phyloP scores from a whole-genome alignment of 331 rosid genomes.

The Stylosanthes scabra region DNA sequence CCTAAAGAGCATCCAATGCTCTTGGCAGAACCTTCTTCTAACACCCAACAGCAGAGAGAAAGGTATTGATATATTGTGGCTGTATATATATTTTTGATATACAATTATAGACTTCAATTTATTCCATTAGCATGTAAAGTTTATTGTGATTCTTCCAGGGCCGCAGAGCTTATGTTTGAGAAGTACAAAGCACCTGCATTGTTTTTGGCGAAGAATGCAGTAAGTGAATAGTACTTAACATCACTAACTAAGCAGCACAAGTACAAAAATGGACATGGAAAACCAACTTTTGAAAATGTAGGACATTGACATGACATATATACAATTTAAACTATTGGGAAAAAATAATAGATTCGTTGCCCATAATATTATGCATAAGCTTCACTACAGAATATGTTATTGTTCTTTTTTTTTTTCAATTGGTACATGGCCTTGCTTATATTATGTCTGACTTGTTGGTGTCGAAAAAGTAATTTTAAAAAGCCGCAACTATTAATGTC shows the following conservation, averaged over 20 bases:
- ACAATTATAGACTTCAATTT: slow-evolving; percentile 11
- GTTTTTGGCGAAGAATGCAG: slow-evolving; percentile 98
- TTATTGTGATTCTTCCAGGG: slow-evolving; percentile 62
- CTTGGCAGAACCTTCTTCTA: slow-evolving; percentile 95
- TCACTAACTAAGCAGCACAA: background rate
- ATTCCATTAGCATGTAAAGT: slow-evolving; percentile 25
- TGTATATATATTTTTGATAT: slow-evolving; percentile 8
- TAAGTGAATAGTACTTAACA: slow-evolving; percentile 45
- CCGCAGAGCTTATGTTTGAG: slow-evolving; percentile 97
- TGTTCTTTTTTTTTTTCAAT: background rate
- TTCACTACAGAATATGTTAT: background rate
- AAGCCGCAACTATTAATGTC: background rate
- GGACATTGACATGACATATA: background rate
- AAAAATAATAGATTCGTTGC: background rate
- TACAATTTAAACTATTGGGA: background rate
- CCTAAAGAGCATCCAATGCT: slow-evolving; percentile 99
- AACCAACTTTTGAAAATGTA: background rate
- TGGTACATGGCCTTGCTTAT: background rate
- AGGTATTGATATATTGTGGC: slow-evolving; percentile 69
- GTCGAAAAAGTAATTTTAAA: background rate
- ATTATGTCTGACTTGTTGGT: background rate
- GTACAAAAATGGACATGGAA: background rate
- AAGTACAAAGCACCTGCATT: slow-evolving; percentile 98
- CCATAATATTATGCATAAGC: background rate
- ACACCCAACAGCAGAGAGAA: slow-evolving; percentile 92